These are phyloP conservation scores for Aspergillus texensis DNA, from an alignment of 2,329 filamentous ascomycete species.

Conservation along the genomic window DNA sequence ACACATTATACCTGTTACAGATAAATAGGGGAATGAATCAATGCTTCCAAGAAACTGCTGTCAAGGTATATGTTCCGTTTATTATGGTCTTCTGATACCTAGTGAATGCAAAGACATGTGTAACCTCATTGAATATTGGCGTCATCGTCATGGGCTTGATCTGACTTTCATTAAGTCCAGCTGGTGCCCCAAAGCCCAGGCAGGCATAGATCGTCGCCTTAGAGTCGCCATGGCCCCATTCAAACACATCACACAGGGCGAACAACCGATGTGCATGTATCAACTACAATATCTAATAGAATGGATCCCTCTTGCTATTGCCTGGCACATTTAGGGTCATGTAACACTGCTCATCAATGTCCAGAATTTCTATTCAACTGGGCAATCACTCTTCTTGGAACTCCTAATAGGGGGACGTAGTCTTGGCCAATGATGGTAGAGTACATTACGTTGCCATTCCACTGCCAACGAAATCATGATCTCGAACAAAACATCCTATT, in stretches of 20 bases:
- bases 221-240: background rate
- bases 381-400: background rate
- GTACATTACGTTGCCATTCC: constrained; percentile 6
- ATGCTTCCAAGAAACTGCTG: background rate
- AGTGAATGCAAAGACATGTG: background rate
- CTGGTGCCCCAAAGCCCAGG: constrained; percentile 6
- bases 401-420: background rate
- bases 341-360: background rate
- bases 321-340: background rate
- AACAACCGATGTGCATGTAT: background rate
- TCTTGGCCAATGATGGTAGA: constrained; percentile 6
- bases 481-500: background rate
- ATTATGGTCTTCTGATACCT: background rate
- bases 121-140: background rate
- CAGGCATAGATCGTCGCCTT: constrained; percentile 12
- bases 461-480: background rate
- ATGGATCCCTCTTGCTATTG: background rate
- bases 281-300: background rate
- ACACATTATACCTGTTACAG: background rate
- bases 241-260: background rate
- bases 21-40: background rate
- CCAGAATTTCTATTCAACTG: background rate
- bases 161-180: background rate
- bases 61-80: background rate
- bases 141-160: background rate